A percentile compares a stretch with the other conserved stretches of the same genome.
phyloP scores from a whole-genome alignment of 1,284 basidiomycete genomes.

The Trichosporon inkin region DNA sequence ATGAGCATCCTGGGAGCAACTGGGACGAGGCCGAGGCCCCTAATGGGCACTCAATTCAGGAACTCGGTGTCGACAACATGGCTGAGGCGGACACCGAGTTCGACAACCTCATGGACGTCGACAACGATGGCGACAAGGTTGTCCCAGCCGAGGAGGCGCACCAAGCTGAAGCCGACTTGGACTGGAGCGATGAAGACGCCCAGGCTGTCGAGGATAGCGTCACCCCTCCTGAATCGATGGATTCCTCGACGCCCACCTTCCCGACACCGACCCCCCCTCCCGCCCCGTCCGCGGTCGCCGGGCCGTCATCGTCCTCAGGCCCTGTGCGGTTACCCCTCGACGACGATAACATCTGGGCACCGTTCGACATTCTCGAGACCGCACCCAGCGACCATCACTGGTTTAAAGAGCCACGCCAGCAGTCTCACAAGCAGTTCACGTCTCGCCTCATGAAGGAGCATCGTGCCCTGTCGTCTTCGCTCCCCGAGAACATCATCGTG shows the following conservation, averaged over 20 bases:
- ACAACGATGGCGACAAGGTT: constrained; percentile 3
- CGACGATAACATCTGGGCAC: constrained; percentile 57
- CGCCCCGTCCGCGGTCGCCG: background rate
- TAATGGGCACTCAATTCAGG: background rate
- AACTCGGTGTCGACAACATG: background rate
- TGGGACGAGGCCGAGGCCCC: constrained; percentile 1
- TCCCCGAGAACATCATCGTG: constrained; percentile 59
- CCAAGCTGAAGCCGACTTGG: constrained; percentile 19
- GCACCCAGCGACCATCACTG: constrained; percentile 78
- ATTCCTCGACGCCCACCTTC: background rate
- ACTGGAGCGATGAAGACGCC: constrained; percentile 25
- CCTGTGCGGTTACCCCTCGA: constrained; percentile 3
- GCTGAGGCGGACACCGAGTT: background rate
- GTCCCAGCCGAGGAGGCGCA: constrained; percentile 13
- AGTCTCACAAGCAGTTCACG: constrained; percentile 68
- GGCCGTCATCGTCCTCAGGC: background rate
- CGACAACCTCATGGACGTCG: constrained; percentile 9
- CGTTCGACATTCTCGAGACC: constrained; percentile 69
- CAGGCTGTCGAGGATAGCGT: constrained; percentile 20
- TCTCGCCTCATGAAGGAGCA: constrained; percentile 76
- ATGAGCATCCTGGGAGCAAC: background rate
- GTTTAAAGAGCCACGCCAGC: constrained; percentile 54
- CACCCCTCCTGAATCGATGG: background rate
- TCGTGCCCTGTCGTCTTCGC: constrained; percentile 66
- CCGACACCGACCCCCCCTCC: background rate